Base-by-base conservation (phyloP, 768 basidiomycete species). In the Pholiota molesta region DNA sequence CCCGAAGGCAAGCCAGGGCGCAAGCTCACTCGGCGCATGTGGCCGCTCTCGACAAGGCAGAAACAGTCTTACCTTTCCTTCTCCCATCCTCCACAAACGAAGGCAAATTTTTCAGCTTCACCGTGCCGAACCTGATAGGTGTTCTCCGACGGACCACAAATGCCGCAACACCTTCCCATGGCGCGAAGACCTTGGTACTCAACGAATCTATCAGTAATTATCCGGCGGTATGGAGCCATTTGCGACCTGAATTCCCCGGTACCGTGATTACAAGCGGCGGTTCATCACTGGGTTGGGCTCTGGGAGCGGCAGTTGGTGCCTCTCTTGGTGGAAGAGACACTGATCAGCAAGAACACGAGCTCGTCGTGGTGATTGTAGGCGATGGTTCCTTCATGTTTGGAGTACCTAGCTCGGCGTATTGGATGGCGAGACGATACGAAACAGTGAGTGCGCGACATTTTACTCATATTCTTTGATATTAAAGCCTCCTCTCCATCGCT, bases 311-410 rank as follows among this genome's bases (percentile, higher is more conserved):
- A 3, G 73, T 91, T 4, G 90, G 90, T 2, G 83, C 83, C 1
- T 68, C 76, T 49, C 65, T 90, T 5, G 88, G 82, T 0, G 78
- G 73, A 3, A 65, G 71, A 17, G 55, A 57, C 17, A 37, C 19
- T 17, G 39, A 11, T 62, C 70, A 72, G 8, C 62, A 69, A 16
- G 13, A 37, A 5, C 78, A 81, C 52, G 86, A 91, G n/a, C 70
- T 91, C 44, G 77, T 86, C 8, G 79, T 83, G 1, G 77, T 76
- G 1, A 75, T 92, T 26, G 86, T 90, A 2, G 90, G 90, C 0
- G 90, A 92, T 66, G 90, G 90, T 0, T 84, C 83, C 6, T 92
- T 79, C 65, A 67, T 91, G 69, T 91, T 91, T 66, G 81, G 86
- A 0, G 84, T 87, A 0, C 90, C 90, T 0, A 79, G 82, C 33